Percentiles rank a stretch among this genome's conserved stretches.
Evolutionary conservation across 2,329 filamentous ascomycete species (phyloP).

Genomic region (Botrytis squamosa): DNA sequence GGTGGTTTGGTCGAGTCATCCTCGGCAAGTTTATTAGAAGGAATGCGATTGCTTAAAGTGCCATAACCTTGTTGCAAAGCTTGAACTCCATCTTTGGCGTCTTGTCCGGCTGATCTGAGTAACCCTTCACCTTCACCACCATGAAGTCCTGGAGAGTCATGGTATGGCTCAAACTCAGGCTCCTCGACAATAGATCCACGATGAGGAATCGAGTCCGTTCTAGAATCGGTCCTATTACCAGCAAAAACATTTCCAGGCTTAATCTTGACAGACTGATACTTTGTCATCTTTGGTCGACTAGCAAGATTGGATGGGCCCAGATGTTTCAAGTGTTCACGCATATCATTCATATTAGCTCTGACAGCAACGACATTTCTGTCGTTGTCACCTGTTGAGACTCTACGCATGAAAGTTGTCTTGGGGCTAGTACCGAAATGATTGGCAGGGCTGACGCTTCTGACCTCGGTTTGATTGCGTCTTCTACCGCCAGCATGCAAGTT

Average conservation of each 20-base stretch:
- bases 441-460: slow-evolving; percentile 24
- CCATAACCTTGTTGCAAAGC: slow-evolving; percentile 58
- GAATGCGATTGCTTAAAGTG: slow-evolving; percentile 38
- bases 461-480: slow-evolving; percentile 25
- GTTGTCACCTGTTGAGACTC: slow-evolving; percentile 51
- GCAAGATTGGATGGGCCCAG: slow-evolving; percentile 67
- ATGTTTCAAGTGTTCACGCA: slow-evolving; percentile 62
- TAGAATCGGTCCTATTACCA: slow-evolving; percentile 29
- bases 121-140: slow-evolving; percentile 55
- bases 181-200: slow-evolving; percentile 44
- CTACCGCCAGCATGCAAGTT: slow-evolving; percentile 24
- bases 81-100: slow-evolving; percentile 64
- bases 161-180: slow-evolving; percentile 38
- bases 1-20: not conserved
- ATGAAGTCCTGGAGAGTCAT: slow-evolving; percentile 43
- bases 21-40: not conserved
- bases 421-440: slow-evolving; percentile 35
- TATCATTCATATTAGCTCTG: slow-evolving; percentile 60
- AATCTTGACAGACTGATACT: slow-evolving; percentile 64
- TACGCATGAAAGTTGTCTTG: slow-evolving; percentile 57
- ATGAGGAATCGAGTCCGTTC: slow-evolving; percentile 43
- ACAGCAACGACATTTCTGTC: slow-evolving; percentile 57
- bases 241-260: slow-evolving; percentile 47
- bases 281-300: slow-evolving; percentile 60
- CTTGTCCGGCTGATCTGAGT: slow-evolving; percentile 52